phyloP scores from a whole-genome alignment of 805 yeast genomes.

The Citeromyces nyonsensis region DNA sequence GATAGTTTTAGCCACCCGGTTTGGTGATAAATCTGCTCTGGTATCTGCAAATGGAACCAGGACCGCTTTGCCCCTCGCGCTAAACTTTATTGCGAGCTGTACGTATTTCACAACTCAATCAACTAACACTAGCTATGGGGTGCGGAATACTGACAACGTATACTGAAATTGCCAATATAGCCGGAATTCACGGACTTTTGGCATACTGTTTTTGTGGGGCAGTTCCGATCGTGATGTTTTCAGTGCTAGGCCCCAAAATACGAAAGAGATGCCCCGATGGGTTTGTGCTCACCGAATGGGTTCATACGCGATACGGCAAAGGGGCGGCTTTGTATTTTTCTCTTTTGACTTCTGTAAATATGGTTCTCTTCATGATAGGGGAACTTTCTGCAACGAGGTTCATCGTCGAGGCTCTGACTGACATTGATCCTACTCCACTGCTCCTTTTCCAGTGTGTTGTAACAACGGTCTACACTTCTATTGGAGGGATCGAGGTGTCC shows the following conservation, averaged over 20 bases:
- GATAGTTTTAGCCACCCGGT: conserved; percentile 4
- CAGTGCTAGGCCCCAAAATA: conserved; percentile 68
- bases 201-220: conserved; percentile 74
- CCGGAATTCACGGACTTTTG: conserved; percentile 78
- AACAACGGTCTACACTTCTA: conserved; percentile 72
- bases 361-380: conserved; percentile 76
- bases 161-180: conserved; percentile 70
- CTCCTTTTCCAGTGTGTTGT: conserved; percentile 77
- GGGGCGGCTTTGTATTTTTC: conserved; percentile 63
- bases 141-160: conserved; percentile 80
- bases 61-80: conserved; percentile 63
- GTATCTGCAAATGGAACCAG: conserved; percentile 73
- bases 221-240: conserved; percentile 74
- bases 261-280: conserved; percentile 76
- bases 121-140: conserved; percentile 47
- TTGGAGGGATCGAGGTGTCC: conserved; percentile 84
- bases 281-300: conserved; percentile 90
- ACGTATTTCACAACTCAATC: conserved; percentile 18
- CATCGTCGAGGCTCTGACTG: conserved; percentile 67
- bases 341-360: conserved; percentile 68
- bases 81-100: conserved; percentile 87
- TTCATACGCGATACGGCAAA: conserved; percentile 64
- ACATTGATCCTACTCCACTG: conserved; percentile 63
- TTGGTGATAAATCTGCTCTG: conserved; percentile 36
- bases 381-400: conserved; percentile 71